Evolutionary conservation across 1,284 basidiomycete genomes (phyloP).

Genomic region (Peniophora sp.): DNA sequence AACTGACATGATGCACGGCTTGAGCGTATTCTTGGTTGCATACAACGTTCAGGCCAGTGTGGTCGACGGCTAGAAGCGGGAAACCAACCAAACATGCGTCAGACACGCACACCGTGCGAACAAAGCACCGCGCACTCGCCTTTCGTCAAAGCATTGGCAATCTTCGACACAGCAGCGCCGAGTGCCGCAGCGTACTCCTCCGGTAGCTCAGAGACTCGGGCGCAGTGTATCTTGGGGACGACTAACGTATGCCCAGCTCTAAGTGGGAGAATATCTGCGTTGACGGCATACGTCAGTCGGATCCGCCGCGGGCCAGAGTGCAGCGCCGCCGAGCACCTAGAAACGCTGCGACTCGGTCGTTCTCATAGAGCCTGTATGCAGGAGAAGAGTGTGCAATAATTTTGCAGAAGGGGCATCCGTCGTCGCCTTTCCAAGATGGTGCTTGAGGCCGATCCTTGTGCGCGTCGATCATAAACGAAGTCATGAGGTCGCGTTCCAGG

Average conservation of each 20-base stretch:
- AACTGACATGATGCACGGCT: constrained; percentile 66
- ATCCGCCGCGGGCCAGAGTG: background rate
- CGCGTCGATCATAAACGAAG: constrained; percentile 64
- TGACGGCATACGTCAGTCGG: background rate
- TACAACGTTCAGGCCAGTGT: constrained; percentile 65
- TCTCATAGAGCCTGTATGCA: constrained; percentile 50
- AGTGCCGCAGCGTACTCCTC: constrained; percentile 50
- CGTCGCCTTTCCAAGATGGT: constrained; percentile 35
- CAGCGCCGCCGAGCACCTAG: constrained; percentile 38
- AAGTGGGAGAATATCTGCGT: constrained; percentile 61
- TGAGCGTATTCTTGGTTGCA: constrained; percentile 80
- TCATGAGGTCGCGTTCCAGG: constrained; percentile 34
- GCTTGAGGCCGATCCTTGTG: constrained; percentile 40
- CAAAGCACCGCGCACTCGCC: constrained; percentile 26
- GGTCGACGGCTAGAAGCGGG: constrained; percentile 39
- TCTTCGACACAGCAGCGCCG: constrained; percentile 50
- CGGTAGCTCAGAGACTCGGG: constrained; percentile 57
- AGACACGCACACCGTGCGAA: background rate
- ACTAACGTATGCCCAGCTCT: constrained; percentile 62
- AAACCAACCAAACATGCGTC: background rate
- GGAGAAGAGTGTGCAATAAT: constrained; percentile 44
- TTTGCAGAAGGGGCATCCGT: constrained; percentile 54
- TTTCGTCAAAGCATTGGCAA: constrained; percentile 53
- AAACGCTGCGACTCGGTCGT: constrained; percentile 61
- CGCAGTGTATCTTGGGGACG: constrained; percentile 56